Evolutionary conservation across 768 basidiomycete species (phyloP), one percentile per base, ranked within the genome.

Genomic region (Podaxis carcinomalis): DNA sequence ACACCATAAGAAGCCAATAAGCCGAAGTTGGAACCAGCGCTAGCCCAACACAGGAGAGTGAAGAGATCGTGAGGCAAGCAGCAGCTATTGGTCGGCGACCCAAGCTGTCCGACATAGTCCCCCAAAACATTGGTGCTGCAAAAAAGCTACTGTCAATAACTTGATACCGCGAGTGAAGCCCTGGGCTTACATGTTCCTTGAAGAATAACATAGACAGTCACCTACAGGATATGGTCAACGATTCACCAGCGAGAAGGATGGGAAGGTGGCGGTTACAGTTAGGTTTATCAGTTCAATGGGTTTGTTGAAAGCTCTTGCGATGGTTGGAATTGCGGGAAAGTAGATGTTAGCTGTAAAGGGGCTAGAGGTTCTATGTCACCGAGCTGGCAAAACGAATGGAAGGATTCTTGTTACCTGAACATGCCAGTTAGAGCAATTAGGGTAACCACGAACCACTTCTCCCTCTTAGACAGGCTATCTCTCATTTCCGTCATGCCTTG

Each of bases 341-440:
- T 92, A 93, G 56, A 92, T 88, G 60, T 86, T 91, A 5, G 88
- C 80, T 1, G 90, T 89, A 13, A 92, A 73, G 0, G 89, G 88
- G 67, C 87, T 88, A 56, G 35, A 44, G 27, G 47, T 9, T 32
- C 14, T 1, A 28, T 25, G 54, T 59, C 19, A 57, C 23, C 6
- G 35, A 35, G 14, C 19, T 37, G 5, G 21, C 3, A 14, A 39
- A 51, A 10, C 2, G 21, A 10, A n/a, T 10, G 19, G n/a, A 14
- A 14, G 54, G 28, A 21, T 25, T 32, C 9, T 21, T 50, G 59
- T 57, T 51, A 80, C 89, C 89, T 90, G 70, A 89, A 89, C 1
- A 88, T 58, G 0, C 78, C 87, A 1, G 85, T 86, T 59, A 83
- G 74, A 0, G 81, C 76, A 16, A 79, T 76, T 40, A 89, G 73